Conservation (phyloP, 345 rosid species). For the Hibiscus syriacus region DNA sequence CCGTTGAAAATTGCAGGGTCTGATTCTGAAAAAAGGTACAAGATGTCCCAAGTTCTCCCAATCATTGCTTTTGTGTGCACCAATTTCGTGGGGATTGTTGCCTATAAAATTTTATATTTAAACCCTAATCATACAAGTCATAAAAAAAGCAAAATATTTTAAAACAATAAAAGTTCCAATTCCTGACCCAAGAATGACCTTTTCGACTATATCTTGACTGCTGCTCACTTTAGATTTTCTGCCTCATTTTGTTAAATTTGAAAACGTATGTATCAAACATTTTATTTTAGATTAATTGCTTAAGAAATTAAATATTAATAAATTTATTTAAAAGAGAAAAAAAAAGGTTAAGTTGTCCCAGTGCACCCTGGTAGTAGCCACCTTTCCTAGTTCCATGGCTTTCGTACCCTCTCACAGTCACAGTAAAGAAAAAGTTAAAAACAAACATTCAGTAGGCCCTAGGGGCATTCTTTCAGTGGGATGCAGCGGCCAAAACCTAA, state of each 20-base stretch:
- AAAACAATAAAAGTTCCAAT: background rate
- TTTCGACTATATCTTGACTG: slow-evolving; percentile 25
- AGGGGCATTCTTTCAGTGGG: slow-evolving; percentile 7
- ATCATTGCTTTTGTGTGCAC: slow-evolving; percentile 35
- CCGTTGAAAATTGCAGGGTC: background rate
- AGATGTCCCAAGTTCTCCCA: slow-evolving; percentile 28
- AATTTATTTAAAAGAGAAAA: no score
- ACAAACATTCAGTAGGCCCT: background rate
- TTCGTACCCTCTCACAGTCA: background rate
- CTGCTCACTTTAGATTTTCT: slow-evolving; percentile 27
- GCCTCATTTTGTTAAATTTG: background rate
- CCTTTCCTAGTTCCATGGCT: slow-evolving; percentile 17
- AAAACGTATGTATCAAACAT: background rate
- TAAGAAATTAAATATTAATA: no score
- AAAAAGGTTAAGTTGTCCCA: slow-evolving; percentile 1
- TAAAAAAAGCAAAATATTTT: slow-evolving; percentile 33
- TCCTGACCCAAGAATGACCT: slow-evolving; percentile 25
- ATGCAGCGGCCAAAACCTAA: slow-evolving; percentile 8
- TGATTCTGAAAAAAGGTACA: slow-evolving; percentile 12
- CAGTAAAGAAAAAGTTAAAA: background rate
- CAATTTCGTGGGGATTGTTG: slow-evolving; percentile 39
- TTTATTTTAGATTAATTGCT: no score
- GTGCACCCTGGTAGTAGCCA: background rate
- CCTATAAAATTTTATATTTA: slow-evolving; percentile 30
- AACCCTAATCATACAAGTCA: slow-evolving; percentile 51